A percentile compares a stretch with the other conserved stretches of the same genome.
Conservation (phyloP, 805 yeast species). For the Candida nanaspora region DNA sequence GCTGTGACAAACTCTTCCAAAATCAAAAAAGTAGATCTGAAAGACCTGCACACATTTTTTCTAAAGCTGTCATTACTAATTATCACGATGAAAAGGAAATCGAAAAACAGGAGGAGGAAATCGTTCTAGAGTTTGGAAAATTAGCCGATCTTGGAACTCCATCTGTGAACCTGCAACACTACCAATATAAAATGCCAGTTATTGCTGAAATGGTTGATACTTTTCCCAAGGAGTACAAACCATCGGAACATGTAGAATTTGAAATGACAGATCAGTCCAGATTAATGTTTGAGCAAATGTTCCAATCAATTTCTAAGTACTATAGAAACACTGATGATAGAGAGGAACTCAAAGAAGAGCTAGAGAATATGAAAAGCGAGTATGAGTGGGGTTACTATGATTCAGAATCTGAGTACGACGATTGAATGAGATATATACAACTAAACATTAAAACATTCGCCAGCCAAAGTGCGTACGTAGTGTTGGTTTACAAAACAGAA, state of each 20-base stretch:
- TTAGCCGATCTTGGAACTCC: constrained; percentile 12
- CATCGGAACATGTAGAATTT: constrained; percentile 10
- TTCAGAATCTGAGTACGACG: constrained; percentile 35
- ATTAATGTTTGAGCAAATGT: constrained; percentile 15
- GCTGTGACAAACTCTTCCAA: background rate
- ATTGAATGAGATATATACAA: constrained; percentile 18
- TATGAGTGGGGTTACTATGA: constrained; percentile 47
- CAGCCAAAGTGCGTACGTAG: too few relatives aligned
- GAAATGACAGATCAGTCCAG: constrained; percentile 18
- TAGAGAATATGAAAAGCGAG: constrained; percentile 35
- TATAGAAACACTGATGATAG: constrained; percentile 40
- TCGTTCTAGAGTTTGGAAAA: constrained; percentile 1
- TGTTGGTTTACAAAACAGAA: too few relatives aligned
- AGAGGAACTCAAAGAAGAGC: constrained; percentile 43
- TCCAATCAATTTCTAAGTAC: constrained; percentile 16
- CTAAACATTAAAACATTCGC: background rate
- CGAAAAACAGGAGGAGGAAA: background rate
- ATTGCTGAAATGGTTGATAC: constrained; percentile 16
- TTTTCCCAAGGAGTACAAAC: constrained; percentile 22
- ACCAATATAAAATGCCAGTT: constrained; percentile 1
- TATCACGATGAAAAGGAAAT: background rate
- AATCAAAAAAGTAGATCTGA: too few relatives aligned
- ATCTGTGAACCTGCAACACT: constrained; percentile 8
- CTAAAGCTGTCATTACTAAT: constrained; percentile 18
- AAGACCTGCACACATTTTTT: constrained; percentile 16